Conservation (phyloP, 306 rosid species). For the Prunus salicina region DNA sequence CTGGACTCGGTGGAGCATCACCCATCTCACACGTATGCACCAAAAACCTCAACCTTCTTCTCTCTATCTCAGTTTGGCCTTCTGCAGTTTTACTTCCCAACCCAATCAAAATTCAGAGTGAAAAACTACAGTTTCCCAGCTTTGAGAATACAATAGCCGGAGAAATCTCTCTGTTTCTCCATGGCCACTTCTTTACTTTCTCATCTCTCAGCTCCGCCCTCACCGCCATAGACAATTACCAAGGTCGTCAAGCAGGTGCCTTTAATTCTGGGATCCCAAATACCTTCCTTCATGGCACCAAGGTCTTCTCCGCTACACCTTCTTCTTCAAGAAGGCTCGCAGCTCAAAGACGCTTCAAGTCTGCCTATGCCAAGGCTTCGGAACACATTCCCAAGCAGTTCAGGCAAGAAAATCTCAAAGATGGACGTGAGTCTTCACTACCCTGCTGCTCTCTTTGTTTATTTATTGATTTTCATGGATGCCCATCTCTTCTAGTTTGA, state of each 20-base stretch:
- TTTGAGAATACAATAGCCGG: not conserved
- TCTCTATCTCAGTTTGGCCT: not conserved
- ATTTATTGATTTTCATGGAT: not conserved
- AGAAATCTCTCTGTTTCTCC: constrained; percentile 5
- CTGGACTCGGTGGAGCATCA: not conserved
- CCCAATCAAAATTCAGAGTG: not conserved
- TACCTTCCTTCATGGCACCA: constrained; percentile 53
- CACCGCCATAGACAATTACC: constrained; percentile 24
- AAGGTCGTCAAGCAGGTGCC: constrained; percentile 18
- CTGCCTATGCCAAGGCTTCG: constrained; percentile 48
- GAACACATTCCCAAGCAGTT: constrained; percentile 78
- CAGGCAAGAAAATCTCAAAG: constrained; percentile 75
- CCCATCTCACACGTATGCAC: not conserved
- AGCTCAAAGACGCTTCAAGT: constrained; percentile 35
- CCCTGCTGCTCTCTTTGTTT: not conserved
- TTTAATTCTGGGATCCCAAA: constrained; percentile 16
- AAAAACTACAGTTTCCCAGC: not conserved
- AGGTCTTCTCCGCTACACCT: constrained; percentile 25
- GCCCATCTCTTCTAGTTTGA: not conserved
- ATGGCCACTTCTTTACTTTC: constrained; percentile 64
- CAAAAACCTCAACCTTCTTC: not conserved
- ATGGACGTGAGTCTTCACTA: constrained; percentile 63
- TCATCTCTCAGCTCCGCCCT: constrained; percentile 37
- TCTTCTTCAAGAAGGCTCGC: constrained; percentile 1
- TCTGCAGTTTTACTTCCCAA: not conserved